phyloP scores from a whole-genome alignment of 306 rosid species.

The Vigna radiata region DNA sequence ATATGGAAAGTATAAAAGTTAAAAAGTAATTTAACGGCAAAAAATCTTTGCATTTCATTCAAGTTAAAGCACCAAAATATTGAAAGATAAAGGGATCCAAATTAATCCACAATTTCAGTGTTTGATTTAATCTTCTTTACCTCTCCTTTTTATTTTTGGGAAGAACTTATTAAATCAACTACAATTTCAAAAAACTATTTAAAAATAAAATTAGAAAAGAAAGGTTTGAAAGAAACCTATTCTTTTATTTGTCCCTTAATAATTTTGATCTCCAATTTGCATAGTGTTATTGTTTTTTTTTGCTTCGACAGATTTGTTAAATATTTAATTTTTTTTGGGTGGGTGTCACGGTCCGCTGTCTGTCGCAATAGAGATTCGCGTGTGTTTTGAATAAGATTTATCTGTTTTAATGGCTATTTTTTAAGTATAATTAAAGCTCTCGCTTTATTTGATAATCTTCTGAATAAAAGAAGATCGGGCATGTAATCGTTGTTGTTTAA shows the following conservation, averaged over 20 bases:
- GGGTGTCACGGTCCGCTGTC: background rate
- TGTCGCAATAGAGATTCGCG: constrained; percentile 5
- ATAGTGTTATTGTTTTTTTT: background rate
- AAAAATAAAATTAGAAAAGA: no score
- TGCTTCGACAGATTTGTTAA: background rate
- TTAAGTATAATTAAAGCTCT: background rate
- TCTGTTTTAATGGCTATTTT: background rate
- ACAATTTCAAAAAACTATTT: no score
- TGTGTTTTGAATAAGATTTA: background rate
- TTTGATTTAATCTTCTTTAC: no score
- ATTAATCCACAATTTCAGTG: no score
- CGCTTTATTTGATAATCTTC: background rate
- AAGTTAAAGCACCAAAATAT: no score
- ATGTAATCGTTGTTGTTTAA: background rate
- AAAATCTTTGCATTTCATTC: no score
- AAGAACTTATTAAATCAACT: no score
- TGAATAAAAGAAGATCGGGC: background rate
- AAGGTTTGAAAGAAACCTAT: no score
- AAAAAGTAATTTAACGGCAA: no score
- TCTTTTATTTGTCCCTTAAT: background rate
- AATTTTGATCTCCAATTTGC: background rate
- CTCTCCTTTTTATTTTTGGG: no score
- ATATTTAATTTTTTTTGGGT: background rate
- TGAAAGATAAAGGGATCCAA: no score
- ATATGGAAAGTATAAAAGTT: no score